Base-by-base conservation (phyloP, 139 green algal genomes). In the Zygnema circumcarinatum region DNA sequence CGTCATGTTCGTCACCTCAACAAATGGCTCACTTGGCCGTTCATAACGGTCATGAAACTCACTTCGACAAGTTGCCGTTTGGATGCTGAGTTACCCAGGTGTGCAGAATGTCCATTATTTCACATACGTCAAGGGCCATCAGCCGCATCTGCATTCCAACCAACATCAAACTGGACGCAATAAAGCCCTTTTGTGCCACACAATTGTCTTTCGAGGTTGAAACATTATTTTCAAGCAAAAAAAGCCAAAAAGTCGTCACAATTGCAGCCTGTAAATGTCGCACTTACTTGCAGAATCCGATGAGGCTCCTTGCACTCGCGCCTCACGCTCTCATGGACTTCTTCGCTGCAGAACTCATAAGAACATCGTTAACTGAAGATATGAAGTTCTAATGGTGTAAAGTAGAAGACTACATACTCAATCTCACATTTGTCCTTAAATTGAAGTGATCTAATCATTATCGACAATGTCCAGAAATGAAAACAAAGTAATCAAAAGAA, bases 251-350 rank as follows among this genome's bases (percentile, higher is more conserved):
- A 78, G 7, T 78, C 69, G 35, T 78, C 11, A 39, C 16, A 78
- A 41, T 78, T 39, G 16, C 69, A 38, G 16, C 11, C 7, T 39
- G 11, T n/a, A 16, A 22, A 41, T 25, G 69, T 52, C 36, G 47
- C 47, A 62, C 16, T 78, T 36, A 88, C 39, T 47, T 88, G 83
- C 20, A 88, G 74, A 29, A 76, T 32, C 1, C 62, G 83, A 35
- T 88, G 83, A 0, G 74, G 25, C 21, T 88, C 83, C 1, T 25
- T 88, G 74, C 74, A 88, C 35, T 47, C 84, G 29, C 74, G 74
- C 74, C 39, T 85, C n/a, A 86, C 83, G 16, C 32, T 36, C 20
- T 88, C 83, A 1, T 25, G 40, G 16, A 88, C 33, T 21, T 38
- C 20, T 20, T 36, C 29, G 32, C 83, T 88, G 79, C 75, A 16